A percentile compares a stretch with the other conserved stretches of the same genome.
phyloP scores from a whole-genome alignment of 148 eudicot genomes.

The Cornus suecica region DNA sequence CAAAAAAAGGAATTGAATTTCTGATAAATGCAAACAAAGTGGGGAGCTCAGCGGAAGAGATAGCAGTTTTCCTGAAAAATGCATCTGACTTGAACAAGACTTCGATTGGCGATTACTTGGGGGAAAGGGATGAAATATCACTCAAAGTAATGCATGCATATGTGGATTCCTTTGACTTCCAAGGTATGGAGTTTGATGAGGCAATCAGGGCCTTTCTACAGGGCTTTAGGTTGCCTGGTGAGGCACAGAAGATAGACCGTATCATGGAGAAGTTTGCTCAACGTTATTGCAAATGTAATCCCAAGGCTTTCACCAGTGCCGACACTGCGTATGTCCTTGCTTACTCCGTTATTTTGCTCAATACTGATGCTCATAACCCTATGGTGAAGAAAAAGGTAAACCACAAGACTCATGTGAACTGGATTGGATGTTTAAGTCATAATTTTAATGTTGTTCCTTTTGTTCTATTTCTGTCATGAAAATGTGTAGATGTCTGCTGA shows the following conservation, averaged over 20 bases:
- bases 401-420: neutral
- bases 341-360: constrained; percentile 94
- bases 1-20: constrained; percentile 93
- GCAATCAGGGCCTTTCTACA: constrained; percentile 81
- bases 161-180: constrained; percentile 92
- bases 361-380: constrained; percentile 98
- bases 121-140: constrained; percentile 95
- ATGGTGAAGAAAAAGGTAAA: constrained; percentile 93
- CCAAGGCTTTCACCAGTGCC: constrained; percentile 89
- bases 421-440: constrained; percentile 3
- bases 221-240: constrained; percentile 98
- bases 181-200: constrained; percentile 82
- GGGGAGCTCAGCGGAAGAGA: constrained; percentile 84
- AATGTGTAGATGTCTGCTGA: constrained; percentile 87
- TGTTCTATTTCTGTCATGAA: constrained; percentile 1
- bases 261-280: constrained; percentile 98
- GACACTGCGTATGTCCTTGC: constrained; percentile 99
- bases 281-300: constrained; percentile 97
- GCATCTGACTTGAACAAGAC: constrained; percentile 83
- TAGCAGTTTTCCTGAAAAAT: constrained; percentile 81
- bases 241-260: constrained; percentile 96
- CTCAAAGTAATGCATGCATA: constrained; percentile 98
- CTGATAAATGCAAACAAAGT: constrained; percentile 93
- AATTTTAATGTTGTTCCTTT: constrained; percentile 11
- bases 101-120: constrained; percentile 92